Conservation (phyloP, 1,139 yeast genomes). For the Taphrina pruni region DNA sequence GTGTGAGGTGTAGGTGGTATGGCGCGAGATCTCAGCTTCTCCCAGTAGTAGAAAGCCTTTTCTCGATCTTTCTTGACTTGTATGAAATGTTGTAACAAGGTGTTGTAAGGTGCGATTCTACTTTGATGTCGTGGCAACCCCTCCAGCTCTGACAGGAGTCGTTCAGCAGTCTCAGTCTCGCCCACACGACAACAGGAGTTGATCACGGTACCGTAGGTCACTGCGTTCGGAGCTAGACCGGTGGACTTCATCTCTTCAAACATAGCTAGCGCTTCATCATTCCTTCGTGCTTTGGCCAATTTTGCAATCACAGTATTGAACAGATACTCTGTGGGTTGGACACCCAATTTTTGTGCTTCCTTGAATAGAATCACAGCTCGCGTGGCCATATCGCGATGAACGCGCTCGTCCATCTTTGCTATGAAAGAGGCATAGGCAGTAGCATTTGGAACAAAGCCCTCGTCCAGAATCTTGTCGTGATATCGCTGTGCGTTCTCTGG, state of each 20-base stretch:
- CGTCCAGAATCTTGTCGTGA: conserved; percentile 48
- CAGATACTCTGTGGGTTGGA: conserved; percentile 51
- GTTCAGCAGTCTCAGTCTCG: conserved; percentile 51
- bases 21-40: conserved; percentile 49
- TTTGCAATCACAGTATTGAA: conserved; percentile 54
- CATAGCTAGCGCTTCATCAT: conserved; percentile 50
- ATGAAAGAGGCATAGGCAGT: conserved; percentile 53
- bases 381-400: conserved; percentile 51
- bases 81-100: conserved; percentile 54
- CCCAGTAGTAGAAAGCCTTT: conserved; percentile 51
- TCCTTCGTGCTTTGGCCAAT: conserved; percentile 53
- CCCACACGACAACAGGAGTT: conserved; percentile 54
- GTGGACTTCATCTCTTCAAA: conserved; percentile 52
- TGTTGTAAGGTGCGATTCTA: conserved; percentile 55
- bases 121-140: conserved; percentile 49
- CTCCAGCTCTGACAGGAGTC: conserved; percentile 53
- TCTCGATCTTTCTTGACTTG: conserved; percentile 51
- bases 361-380: conserved; percentile 52
- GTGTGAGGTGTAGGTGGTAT: conserved; percentile 53
- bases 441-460: conserved; percentile 53
- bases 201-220: conserved; percentile 56
- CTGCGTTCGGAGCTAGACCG: conserved; percentile 50
- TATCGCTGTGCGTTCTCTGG: conserved; percentile 17
- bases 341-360: conserved; percentile 52
- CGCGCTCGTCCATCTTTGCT: conserved; percentile 48